Conservation (phyloP, 2,329 filamentous ascomycete species). For the Fusarium sp. region DNA sequence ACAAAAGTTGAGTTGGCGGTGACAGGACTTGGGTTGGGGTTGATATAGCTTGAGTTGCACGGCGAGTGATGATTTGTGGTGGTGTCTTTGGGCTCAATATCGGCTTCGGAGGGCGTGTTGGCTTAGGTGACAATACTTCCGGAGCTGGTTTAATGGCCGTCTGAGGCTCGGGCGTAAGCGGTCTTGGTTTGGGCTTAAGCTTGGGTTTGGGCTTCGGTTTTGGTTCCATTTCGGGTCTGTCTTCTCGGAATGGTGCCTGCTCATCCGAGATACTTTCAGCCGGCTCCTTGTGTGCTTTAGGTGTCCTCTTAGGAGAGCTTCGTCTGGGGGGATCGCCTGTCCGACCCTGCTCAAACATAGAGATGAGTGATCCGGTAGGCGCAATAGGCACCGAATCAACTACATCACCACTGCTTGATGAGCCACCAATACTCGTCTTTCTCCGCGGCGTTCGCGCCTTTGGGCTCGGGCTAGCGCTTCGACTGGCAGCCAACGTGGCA, state of each 20-base stretch:
- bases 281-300: constrained; percentile 26
- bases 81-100: constrained; percentile 51
- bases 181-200: constrained; percentile 45
- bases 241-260: constrained; percentile 2
- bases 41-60: constrained; percentile 37
- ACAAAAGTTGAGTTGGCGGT: constrained; percentile 30
- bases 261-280: constrained; percentile 35
- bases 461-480: constrained; percentile 60
- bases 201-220: constrained; percentile 48
- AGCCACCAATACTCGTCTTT: constrained; percentile 52
- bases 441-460: constrained; percentile 47
- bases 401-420: constrained; percentile 47
- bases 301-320: constrained; percentile 42
- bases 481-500: constrained; percentile 72
- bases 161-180: constrained; percentile 41
- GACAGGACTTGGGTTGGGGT: constrained; percentile 19
- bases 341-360: constrained; percentile 74
- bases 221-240: constrained; percentile 39
- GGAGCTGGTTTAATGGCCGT: constrained; percentile 40
- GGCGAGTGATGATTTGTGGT: constrained; percentile 47
- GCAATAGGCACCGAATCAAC: constrained; percentile 70
- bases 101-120: constrained; percentile 52
- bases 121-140: constrained; percentile 53
- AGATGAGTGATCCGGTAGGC: constrained; percentile 75
- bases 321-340: constrained; percentile 56